Percentiles rank a stretch among this genome's conserved stretches.
Conservation (phyloP, 2,329 filamentous ascomycete species). For the Cytospora piceae region DNA sequence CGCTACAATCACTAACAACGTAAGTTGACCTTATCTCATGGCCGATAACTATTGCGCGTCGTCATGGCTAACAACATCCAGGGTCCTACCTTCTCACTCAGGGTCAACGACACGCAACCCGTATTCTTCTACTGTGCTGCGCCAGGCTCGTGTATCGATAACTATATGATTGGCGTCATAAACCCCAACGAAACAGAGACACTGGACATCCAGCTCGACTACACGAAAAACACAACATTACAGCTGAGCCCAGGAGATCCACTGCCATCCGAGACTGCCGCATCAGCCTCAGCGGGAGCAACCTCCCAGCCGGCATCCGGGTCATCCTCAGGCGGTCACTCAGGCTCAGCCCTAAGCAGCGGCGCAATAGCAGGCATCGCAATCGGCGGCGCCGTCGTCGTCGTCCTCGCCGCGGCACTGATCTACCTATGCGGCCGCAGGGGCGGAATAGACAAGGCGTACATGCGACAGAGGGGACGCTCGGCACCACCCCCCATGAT, state of each 20-base stretch:
- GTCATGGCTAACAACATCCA: constrained; percentile 32
- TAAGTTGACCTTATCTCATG: constrained; percentile 36
- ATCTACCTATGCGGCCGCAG: constrained; percentile 53
- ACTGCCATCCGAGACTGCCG: constrained; percentile 51
- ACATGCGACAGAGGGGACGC: constrained; percentile 34
- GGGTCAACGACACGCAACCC: constrained; percentile 64
- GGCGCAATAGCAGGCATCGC: constrained; percentile 65
- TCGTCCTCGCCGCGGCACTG: constrained; percentile 49
- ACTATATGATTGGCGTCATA: constrained; percentile 76
- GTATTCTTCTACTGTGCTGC: constrained; percentile 74
- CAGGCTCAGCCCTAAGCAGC: constrained; percentile 31
- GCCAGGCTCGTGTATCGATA: constrained; percentile 63
- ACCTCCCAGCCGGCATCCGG: constrained; percentile 17
- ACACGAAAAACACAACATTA: constrained; percentile 52
- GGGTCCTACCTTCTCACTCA: constrained; percentile 47
- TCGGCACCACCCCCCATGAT: constrained; percentile 35
- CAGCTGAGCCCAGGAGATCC: constrained; percentile 61
- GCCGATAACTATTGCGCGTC: constrained; percentile 30
- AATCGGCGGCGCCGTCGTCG: constrained; percentile 52
- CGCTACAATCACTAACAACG: constrained; percentile 50
- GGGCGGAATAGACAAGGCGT: constrained; percentile 44
- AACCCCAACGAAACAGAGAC: constrained; percentile 63
- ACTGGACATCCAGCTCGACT: constrained; percentile 51
- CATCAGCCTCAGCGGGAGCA: constrained; percentile 32
- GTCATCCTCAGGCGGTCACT: constrained; percentile 28